Conservation (phyloP, 31 red algal species). For the Pterothamnion heteromorphum region DNA sequence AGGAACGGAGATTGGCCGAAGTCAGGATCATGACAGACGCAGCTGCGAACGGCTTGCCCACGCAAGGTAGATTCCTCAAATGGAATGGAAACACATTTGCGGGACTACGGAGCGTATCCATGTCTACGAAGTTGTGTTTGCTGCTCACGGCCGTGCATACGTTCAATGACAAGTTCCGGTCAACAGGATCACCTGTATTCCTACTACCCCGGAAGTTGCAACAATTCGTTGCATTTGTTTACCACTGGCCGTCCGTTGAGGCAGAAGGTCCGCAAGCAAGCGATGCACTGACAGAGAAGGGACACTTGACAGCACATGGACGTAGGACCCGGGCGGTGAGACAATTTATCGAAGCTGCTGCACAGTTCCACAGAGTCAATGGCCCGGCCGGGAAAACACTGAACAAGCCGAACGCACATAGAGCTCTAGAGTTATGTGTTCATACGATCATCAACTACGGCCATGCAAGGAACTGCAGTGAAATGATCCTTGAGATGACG, state of each 20-base stretch:
- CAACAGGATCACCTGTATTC: background rate
- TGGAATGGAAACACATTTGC: background rate
- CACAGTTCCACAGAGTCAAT: background rate
- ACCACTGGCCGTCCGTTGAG: background rate
- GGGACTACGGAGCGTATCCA: background rate
- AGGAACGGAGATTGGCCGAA: background rate
- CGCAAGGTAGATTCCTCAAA: background rate
- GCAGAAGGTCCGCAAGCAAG: background rate
- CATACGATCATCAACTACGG: background rate
- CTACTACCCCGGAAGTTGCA: background rate
- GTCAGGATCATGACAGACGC: background rate
- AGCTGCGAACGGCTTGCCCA: background rate
- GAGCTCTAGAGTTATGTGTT: no score
- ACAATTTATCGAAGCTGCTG: background rate
- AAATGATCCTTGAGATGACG: constrained; percentile 22
- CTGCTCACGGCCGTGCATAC: background rate
- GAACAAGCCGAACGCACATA: constrained; percentile 17
- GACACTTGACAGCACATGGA: background rate
- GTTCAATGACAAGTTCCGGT: background rate
- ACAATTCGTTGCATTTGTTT: background rate
- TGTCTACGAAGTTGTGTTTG: background rate
- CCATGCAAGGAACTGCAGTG: background rate
- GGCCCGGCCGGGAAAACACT: background rate
- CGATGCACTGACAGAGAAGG: background rate
- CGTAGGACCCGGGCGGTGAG: background rate